phyloP scores from a whole-genome alignment of 2,329 filamentous ascomycete genomes.

The Pyricularia pennisetigena region DNA sequence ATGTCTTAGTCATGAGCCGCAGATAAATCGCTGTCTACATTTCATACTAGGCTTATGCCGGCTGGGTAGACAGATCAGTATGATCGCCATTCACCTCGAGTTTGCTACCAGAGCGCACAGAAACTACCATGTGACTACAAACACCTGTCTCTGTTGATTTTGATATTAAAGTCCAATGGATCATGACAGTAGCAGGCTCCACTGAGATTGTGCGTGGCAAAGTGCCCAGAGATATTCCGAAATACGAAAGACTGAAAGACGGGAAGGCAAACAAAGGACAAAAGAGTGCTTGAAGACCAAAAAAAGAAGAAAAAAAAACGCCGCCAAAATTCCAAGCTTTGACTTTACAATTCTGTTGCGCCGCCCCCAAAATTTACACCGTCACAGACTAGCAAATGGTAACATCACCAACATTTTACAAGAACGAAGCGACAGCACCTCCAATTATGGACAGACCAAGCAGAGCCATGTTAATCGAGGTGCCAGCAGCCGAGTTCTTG shows the following conservation, averaged over 20 bases:
- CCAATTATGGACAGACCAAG: slow-evolving; percentile 34
- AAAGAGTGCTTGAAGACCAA: background rate
- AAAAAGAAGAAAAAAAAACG: slow-evolving; percentile 6
- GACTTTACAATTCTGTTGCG: background rate
- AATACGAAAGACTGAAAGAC: background rate
- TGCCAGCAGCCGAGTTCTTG: slow-evolving; percentile 31
- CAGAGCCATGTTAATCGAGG: slow-evolving; percentile 35
- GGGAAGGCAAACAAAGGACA: background rate
- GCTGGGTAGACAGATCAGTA: background rate
- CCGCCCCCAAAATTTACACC: background rate
- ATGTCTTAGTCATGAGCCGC: no score
- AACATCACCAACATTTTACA: slow-evolving; percentile 29
- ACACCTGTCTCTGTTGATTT: background rate
- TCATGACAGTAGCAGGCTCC: background rate
- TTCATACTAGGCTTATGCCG: no score
- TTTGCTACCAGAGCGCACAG: background rate
- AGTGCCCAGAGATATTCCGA: background rate
- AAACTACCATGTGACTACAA: background rate
- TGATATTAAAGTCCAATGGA: background rate
- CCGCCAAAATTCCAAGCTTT: slow-evolving; percentile 6
- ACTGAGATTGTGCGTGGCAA: background rate
- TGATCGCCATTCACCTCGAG: background rate
- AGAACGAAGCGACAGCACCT: slow-evolving; percentile 37
- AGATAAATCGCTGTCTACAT: no score
- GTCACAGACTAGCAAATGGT: background rate